A percentile compares a stretch with the other conserved stretches of the same genome.
phyloP scores from a whole-genome alignment of 768 basidiomycete species.

The Rhodosporidiobolus sp. region DNA sequence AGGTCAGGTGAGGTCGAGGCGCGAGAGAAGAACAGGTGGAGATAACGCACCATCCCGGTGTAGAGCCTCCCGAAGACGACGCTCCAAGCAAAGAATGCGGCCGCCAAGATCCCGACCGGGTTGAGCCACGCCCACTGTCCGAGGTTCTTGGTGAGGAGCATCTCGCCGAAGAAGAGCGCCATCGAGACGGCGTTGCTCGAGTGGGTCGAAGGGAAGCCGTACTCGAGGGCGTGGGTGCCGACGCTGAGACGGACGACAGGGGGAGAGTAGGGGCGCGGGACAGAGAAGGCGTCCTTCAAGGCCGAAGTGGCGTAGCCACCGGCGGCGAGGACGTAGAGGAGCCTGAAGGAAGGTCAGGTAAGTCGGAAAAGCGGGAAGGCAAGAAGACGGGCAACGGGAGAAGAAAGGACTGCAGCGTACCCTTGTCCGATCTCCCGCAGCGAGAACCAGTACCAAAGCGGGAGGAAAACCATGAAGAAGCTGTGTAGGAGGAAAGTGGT shows the following conservation, averaged over 20 bases:
- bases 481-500: neutral
- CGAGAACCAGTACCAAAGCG: constrained; percentile 85
- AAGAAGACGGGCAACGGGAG: neutral
- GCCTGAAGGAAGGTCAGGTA: constrained; percentile 1
- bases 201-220: constrained; percentile 94
- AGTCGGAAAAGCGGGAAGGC: neutral
- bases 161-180: constrained; percentile 66
- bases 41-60: constrained; percentile 43
- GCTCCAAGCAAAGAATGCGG: constrained; percentile 45
- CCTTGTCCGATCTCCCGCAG: constrained; percentile 66
- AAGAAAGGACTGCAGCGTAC: constrained; percentile 56
- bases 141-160: neutral
- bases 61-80: constrained; percentile 50
- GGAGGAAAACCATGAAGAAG: constrained; percentile 78
- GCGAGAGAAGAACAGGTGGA: neutral
- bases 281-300: constrained; percentile 78
- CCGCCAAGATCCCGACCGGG: constrained; percentile 2
- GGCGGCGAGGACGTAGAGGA: constrained; percentile 38
- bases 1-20: neutral
- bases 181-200: constrained; percentile 87
- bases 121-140: neutral
- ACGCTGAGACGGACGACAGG: constrained; percentile 66
- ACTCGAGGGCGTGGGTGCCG: constrained; percentile 56
- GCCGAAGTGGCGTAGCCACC: constrained; percentile 74
- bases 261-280: constrained; percentile 83